A percentile compares a stretch with the other conserved stretches of the same genome.
Conservation (phyloP, 2,329 filamentous ascomycete species). For the Arthroderma sp. region DNA sequence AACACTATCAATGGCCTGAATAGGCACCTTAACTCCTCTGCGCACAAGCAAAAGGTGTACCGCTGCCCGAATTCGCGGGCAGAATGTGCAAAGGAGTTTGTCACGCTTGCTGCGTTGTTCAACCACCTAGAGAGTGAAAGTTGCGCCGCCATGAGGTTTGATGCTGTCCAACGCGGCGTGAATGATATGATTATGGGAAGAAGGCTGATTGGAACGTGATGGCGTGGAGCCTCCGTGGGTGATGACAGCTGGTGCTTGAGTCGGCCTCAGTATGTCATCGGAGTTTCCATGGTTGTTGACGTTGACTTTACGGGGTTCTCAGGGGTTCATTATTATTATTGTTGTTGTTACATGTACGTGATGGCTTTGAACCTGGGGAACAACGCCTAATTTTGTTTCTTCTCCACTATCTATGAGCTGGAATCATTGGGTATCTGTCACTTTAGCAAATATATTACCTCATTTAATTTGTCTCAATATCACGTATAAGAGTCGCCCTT, state of each 20-base stretch:
- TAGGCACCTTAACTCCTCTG: neutral
- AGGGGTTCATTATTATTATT: no score
- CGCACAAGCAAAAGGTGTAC: constrained; percentile 37
- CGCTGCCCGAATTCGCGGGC: constrained; percentile 34
- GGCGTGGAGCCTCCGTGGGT: no score
- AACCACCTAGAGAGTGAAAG: constrained; percentile 38
- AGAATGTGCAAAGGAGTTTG: constrained; percentile 30
- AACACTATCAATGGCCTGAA: constrained; percentile 15
- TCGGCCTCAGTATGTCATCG: no score
- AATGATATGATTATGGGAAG: constrained; percentile 12
- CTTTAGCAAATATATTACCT: neutral
- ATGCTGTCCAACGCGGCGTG: constrained; percentile 26
- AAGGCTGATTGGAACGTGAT: constrained; percentile 10
- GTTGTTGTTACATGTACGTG: no score
- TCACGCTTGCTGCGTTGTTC: constrained; percentile 31
- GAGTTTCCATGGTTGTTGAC: no score
- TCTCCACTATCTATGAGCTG: neutral
- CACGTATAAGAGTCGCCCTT: neutral
- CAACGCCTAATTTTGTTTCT: neutral
- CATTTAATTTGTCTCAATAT: neutral
- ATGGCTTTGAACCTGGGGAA: no score
- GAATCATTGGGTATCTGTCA: neutral
- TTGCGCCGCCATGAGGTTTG: constrained; percentile 32
- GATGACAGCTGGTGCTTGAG: no score
- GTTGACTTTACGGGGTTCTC: no score